Evolutionary conservation across 129 eudicot species (phyloP), one percentile per base, ranked within the genome.

Genomic region (Centrapalus pauciflorus): DNA sequence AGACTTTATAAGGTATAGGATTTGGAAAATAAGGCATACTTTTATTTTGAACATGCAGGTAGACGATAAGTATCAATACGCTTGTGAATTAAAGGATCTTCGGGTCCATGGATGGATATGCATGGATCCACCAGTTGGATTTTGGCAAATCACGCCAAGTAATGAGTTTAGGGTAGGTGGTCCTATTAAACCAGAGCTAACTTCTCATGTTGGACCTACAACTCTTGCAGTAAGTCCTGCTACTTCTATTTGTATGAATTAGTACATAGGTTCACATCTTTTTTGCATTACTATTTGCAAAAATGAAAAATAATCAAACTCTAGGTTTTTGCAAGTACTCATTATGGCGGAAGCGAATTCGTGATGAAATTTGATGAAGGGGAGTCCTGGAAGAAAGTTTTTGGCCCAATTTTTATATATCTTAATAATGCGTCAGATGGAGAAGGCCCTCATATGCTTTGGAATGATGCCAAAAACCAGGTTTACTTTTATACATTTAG

Each of bases 361-460:
- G 52, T 93, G 41, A 66, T 85, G 2, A 86, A 83, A 66, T 80
- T 93, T 46, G 76, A 72, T 10, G 52, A 76, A 63, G 83, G 86
- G 2, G 98, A 93, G 93, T 27, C 40, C 7, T 93, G 98, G 98
- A 93, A 93, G 80, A 93, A 93, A 76, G 96, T 88, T 17, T 79
- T 83, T 30, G 98, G 98, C 50, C 98, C 98, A 0, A 78, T 93
- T 55, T 93, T 82, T 55, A 77, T 88, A 56, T 82, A 93, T 78
- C 84, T 84, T 58, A 93, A 93, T 63, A 77, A 86, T 34, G 75
- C 62, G 33, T 3, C 75, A 4, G 67, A 57, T 64, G 76, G 1
- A 41, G 74, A 61, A 69, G 76, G 14, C 76, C 84, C 65, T 72
- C 83, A 2, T 80, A 78, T 73, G 11, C 95, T 93, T 33, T 93